Evolutionary conservation across 2,329 filamentous ascomycete genomes (phyloP).

Genomic region (Cordyceps farinosa): DNA sequence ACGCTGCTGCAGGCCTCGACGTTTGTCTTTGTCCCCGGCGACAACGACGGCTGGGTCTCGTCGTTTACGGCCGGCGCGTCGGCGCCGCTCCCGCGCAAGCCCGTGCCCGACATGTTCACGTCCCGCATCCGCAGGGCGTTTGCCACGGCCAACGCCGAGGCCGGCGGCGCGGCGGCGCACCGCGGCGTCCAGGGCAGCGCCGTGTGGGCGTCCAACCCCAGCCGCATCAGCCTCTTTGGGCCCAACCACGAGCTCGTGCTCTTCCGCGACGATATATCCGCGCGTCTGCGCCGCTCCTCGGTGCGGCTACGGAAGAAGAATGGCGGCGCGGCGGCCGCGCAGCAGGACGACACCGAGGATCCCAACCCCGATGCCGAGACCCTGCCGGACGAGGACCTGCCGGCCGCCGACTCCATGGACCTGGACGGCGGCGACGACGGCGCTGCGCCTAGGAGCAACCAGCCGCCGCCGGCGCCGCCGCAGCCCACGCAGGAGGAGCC

Average conservation of each 20-base stretch:
- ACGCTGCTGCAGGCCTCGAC: conserved; percentile 72
- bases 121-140: conserved; percentile 80
- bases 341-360: conserved; percentile 33
- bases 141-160: conserved; percentile 70
- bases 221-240: conserved; percentile 78
- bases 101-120: conserved; percentile 85
- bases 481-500: conserved; percentile 17
- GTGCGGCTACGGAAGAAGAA: conserved; percentile 60
- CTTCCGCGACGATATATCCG: conserved; percentile 81
- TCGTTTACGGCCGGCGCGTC: conserved; percentile 75
- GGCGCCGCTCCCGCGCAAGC: conserved; percentile 63
- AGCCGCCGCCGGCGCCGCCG: conserved; percentile 3
- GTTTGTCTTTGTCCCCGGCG: conserved; percentile 90
- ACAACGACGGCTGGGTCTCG: conserved; percentile 96
- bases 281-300: conserved; percentile 71
- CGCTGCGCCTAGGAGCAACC: background rate
- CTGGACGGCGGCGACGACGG: conserved; percentile 29
- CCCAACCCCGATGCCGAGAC: conserved; percentile 19
- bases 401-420: conserved; percentile 37
- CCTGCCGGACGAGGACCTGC: background rate
- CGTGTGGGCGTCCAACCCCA: conserved; percentile 86
- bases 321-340: background rate
- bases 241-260: conserved; percentile 83
- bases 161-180: conserved; percentile 32
- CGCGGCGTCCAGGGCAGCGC: conserved; percentile 52